Evolutionary conservation across 768 basidiomycete species (phyloP), one percentile per base, ranked within the genome.

Genomic region (Agrocybe praecox): DNA sequence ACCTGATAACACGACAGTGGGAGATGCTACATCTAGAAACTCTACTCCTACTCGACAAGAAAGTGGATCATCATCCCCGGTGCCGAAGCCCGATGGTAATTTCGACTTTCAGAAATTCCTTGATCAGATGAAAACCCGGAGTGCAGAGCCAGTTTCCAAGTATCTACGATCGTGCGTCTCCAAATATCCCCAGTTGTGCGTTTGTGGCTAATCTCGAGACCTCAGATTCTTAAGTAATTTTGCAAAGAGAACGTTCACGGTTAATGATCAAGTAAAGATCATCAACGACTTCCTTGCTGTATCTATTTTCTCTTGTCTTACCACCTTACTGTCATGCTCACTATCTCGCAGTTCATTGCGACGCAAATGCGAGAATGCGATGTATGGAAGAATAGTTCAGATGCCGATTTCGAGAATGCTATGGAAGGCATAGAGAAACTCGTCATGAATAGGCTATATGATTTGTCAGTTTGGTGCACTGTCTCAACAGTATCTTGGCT

Each of bases 391-490:
- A 85, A 86, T 56, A 83, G 83, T 1, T 80, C 87, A 2, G 88
- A 93, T 19, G 74, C 77, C 6, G 95, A 98, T 70, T 98, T 99
- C 62, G 97, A 98, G 52, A 96, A 96, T 65, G 94, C 95, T 0
- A 84, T 94, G 78, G 97, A 99, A 73, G 96, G 95, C 50, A 98
- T 98, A 94, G 97, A 99, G 80, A 99, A 99, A 72, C 83, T 99
- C 7, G 97, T 99, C 62, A 98, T 99, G 97, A 99, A 98, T 65
- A 80, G 94, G 50, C 75, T 98, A 51, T 98, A 97, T 71, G 93
- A 95, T 64, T 94, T 92, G 96, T 98, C 59, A 68, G 90, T 56
- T 21, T 54, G 43, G 45, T 55, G 61, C 43, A 23, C 49, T 46
- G 32, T 24, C 10, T 26, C 29, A 50, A 18, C 23, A 17, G 33